Evolutionary conservation across 2,329 filamentous ascomycete genomes (phyloP), one percentile per base, ranked within the genome.

Genomic region (Colletotrichum sp.): DNA sequence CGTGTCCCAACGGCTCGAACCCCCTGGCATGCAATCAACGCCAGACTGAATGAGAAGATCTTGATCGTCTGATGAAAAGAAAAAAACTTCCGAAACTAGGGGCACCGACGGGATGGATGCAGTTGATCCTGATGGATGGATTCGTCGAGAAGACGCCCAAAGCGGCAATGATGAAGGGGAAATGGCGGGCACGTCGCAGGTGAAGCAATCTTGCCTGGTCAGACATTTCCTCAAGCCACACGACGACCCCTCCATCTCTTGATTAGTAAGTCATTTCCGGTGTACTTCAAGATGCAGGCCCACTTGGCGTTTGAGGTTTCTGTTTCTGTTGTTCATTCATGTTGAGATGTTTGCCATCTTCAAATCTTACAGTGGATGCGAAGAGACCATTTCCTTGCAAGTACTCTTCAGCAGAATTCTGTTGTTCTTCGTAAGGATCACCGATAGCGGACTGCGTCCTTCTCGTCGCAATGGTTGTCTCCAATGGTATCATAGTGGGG

Each of bases 401-500:
- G 8, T 28, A 16, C 8, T 58, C 24, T 28, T 58, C 55, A 28
- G 8, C 28, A 61, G 21, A 32, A 21, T 21, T n/a, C 3, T 58
- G 8, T 61, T n/a, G 6, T 36, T 4, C 18, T 21, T 61, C 10
- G 18, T 8, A 10, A 61, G 13, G 58, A 36, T 21, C 5, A 73
- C 74, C 64, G 74, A 68, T 73, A 65, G 34, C 70, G 74, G 69
- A 67, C 68, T 9, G 30, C 30, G 9, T 58, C 43, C 15, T 21
- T 60, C 64, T 38, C 64, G 24, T 75, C 74, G 70, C 64, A 75
- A 73, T 69, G 64, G 7, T 18, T 65, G 48, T 60, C 64, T 63
- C 57, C 65, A 65, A 75, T 69, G 70, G 74, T 69, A 71, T 68
- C 74, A 75, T 75, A 64, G 74, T 69, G 74, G 74, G 74, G 74